Evolutionary conservation across 2,329 filamentous ascomycete species (phyloP), one percentile per base, ranked within the genome.

Genomic region (Verticillium klebahnii): DNA sequence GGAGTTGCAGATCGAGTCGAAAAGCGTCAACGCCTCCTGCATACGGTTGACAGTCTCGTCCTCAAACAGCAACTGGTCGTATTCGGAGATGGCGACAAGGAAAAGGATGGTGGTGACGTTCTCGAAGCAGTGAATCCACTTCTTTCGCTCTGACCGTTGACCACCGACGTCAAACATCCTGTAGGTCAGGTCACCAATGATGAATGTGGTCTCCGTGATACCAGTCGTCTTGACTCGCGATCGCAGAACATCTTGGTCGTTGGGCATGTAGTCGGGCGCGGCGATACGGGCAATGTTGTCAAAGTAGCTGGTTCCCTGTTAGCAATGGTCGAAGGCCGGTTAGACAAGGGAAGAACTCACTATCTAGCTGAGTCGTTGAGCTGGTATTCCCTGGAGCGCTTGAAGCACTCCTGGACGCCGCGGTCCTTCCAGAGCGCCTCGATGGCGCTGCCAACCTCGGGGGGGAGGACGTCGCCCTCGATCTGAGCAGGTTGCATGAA

Each of bases 121-220:
- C 82, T 97, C 93, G 78, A 97, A 97, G 81, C 93, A 97, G 82
- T 97, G 93, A 70, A 97, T 97, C 93, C 93, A 97, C 87, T 97
- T 97, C 90, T 97, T 97, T 75, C 93, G 89, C 80, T 97, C 93
- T 7, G 92, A 97, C 75, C 93, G 87, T 79, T 97, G 93, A 67
- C 93, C 94, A 84, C 93, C 93, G 56, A 97, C 93, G 72, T 97
- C 93, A 78, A 97, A 97, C 93, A 97, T 97, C 68, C 93, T 88
- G 82, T 97, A 97, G 62, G 93, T 97, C 67, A 97, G 82, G 71
- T 97, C 91, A 68, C 92, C 93, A 68, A 96, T 96, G 75, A 95
- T 95, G 80, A 97, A 97, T 36, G 91, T 95, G 25, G 93, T 97
- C 80, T 97, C 93, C 36, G 93, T 97, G 74, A 97, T 97, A 88